Evolutionary conservation across 257 asterid species (phyloP).

Genomic region (Nicotiana sylvestris): DNA sequence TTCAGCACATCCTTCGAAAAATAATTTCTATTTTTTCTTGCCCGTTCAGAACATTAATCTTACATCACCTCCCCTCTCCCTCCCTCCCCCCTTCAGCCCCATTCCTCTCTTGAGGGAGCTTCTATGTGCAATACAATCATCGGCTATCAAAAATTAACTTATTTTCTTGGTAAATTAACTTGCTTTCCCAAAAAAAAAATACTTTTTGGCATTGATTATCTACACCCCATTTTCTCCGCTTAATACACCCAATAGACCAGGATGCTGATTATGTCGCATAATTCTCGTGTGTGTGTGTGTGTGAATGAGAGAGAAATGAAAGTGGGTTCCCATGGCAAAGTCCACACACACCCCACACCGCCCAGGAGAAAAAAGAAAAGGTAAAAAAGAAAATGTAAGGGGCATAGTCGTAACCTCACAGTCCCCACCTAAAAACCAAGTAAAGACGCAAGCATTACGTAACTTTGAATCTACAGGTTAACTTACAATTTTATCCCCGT

Average conservation of each 20-base stretch:
- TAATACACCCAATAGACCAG: too few relatives aligned
- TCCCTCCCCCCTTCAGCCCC: neutral
- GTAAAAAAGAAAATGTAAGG: neutral
- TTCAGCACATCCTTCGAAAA: neutral
- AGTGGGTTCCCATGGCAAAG: neutral
- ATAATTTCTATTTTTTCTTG: neutral
- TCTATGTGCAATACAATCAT: neutral
- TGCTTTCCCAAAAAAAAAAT: neutral
- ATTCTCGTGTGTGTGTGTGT: neutral
- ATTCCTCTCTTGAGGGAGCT: neutral
- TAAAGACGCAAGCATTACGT: constrained; percentile 7
- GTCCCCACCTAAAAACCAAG: constrained; percentile 20
- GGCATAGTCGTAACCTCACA: constrained; percentile 25
- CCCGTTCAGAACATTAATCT: neutral
- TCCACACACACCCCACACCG: neutral
- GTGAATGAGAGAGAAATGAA: neutral
- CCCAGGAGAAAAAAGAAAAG: neutral
- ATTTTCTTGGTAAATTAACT: neutral
- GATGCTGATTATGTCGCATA: too few relatives aligned
- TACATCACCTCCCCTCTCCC: too few relatives aligned
- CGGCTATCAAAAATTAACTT: neutral
- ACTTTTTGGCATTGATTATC: too few relatives aligned
- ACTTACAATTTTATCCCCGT: constrained; percentile 31
- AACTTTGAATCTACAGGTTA: constrained; percentile 19
- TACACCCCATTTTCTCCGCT: too few relatives aligned